Evolutionary conservation across 805 yeast species (phyloP).

Genomic region (Candida ulmi): DNA sequence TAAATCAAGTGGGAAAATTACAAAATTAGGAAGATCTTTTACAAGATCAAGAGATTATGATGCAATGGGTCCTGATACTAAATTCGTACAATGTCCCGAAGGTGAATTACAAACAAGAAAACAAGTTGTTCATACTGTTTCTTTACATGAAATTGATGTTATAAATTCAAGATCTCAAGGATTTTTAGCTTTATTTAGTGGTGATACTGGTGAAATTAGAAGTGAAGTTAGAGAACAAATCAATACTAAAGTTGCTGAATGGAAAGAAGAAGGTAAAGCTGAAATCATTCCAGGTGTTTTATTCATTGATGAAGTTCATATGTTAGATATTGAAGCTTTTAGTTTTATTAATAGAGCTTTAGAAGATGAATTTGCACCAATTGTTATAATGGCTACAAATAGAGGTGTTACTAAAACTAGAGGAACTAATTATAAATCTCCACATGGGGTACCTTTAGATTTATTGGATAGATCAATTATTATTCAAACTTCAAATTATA

Average conservation of each 20-base stretch:
- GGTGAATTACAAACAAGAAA: slow-evolving; percentile 96
- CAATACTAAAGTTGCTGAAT: slow-evolving; percentile 93
- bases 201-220: slow-evolving; percentile 97
- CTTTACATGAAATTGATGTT: slow-evolving; percentile 95
- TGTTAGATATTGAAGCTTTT: slow-evolving; percentile 96
- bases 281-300: slow-evolving; percentile 96
- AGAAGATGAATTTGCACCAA: slow-evolving; percentile 95
- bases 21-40: slow-evolving; percentile 92
- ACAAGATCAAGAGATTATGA: slow-evolving; percentile 96
- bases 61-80: slow-evolving; percentile 98
- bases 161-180: slow-evolving; percentile 98
- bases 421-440: slow-evolving; percentile 89
- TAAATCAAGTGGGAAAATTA: slow-evolving; percentile 90
- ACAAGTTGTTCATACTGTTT: slow-evolving; percentile 96
- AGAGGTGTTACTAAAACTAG: slow-evolving; percentile 91
- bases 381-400: slow-evolving; percentile 97
- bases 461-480: slow-evolving; percentile 90
- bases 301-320: slow-evolving; percentile 96
- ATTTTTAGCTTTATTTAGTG: slow-evolving; percentile 88
- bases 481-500: slow-evolving; percentile 77
- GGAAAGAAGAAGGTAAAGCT: slow-evolving; percentile 99
- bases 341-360: slow-evolving; percentile 93
- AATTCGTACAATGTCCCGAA: slow-evolving; percentile 96
- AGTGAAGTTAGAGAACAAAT: slow-evolving; percentile 95
- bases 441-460: slow-evolving; percentile 97